phyloP scores from a whole-genome alignment of 495 filamentous ascomycete species.

The Talaromyces liani region DNA sequence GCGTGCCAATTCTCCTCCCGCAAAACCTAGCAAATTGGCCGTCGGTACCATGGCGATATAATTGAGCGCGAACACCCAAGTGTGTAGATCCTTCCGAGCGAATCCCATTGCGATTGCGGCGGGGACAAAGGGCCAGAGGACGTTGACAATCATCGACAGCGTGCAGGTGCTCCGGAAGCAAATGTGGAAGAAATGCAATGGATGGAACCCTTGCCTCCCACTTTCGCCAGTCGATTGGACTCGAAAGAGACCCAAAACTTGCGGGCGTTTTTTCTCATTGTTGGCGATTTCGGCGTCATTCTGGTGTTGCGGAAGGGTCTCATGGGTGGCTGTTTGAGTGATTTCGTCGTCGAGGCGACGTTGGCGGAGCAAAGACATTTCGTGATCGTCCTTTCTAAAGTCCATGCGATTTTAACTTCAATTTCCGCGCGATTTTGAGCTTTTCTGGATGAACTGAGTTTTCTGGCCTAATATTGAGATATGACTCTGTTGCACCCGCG shows the following conservation, averaged over 20 bases:
- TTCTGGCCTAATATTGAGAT: neutral
- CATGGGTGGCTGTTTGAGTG: neutral
- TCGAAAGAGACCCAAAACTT: slow-evolving; percentile 19
- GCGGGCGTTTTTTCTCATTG: neutral
- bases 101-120: slow-evolving; percentile 60
- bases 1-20: slow-evolving; percentile 69
- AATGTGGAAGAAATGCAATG: slow-evolving; percentile 51
- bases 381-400: neutral
- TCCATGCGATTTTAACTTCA: neutral
- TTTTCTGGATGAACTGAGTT: neutral
- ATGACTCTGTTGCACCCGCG: neutral
- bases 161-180: slow-evolving; percentile 52
- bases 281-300: neutral
- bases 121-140: slow-evolving; percentile 72
- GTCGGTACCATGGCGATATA: slow-evolving; percentile 83
- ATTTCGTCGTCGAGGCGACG: slow-evolving; percentile 6
- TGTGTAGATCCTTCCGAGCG: slow-evolving; percentile 49
- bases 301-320: slow-evolving; percentile 3
- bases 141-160: slow-evolving; percentile 50
- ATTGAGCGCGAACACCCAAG: slow-evolving; percentile 62
- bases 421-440: neutral
- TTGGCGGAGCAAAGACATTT: slow-evolving; percentile 3
- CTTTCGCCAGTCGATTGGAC: slow-evolving; percentile 58
- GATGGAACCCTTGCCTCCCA: slow-evolving; percentile 55
- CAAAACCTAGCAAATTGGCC: slow-evolving; percentile 83